Evolutionary conservation across 2,329 filamentous ascomycete genomes (phyloP), one percentile per base, ranked within the genome.

Genomic region (Trichophaea hybrida): DNA sequence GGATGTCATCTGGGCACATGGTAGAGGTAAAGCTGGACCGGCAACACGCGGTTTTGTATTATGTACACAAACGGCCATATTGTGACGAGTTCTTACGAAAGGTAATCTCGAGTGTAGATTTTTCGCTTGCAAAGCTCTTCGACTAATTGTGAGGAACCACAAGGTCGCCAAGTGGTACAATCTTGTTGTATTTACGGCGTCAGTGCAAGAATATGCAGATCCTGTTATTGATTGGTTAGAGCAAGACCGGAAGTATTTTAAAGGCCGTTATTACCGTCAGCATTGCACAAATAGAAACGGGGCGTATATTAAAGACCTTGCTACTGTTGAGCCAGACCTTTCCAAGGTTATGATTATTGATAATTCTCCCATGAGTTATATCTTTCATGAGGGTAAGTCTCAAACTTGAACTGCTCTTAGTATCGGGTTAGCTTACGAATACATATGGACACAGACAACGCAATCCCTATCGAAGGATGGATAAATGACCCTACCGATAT

Each of bases 291-390:
- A 88, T 70, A 81, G 93, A 57, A 93, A 96, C 68, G 91, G 91
- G 54, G 90, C 91, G 35, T 98, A 96, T 71, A 97, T 98, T 77
- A 98, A 98, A 73, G 93, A 98, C 73, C 77, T 98, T 59, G 93
- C 88, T 71, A 88, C 88, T 59, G 89, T 98, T 46, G 93, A 98
- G 77, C 90, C 93, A 15, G 93, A 98, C 72, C 76, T 98, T 70
- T 96, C 90, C 75, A 94, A 89, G 74, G 93, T 98, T 62, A 95
- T 97, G 86, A 98, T 98, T 71, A 77, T 98, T 73, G 93, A 98
- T 75, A 98, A 98, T 71, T 96, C 89, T 73, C 93, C 93, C 58
- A 81, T 96, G 76, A 96, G 90, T 75, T 98, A 97, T 74, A 87
- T 96, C 75, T 97, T 97, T 74, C 91, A 97, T 71, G 89, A 95